phyloP scores from a whole-genome alignment of 2,329 filamentous ascomycete species.

The Aureobasidium pullulans region DNA sequence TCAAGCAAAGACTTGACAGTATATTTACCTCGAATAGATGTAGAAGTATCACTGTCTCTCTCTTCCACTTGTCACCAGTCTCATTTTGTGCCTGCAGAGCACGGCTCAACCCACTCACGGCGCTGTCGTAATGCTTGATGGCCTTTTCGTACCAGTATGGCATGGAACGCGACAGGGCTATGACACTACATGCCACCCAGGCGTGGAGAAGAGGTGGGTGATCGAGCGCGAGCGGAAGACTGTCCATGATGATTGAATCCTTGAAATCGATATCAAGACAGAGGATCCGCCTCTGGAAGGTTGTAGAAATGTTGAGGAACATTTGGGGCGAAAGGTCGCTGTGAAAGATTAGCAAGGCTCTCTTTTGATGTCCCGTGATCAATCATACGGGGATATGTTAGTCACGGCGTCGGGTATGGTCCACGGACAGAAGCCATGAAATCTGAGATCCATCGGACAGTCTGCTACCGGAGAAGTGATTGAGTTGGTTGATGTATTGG shows the following conservation, averaged over 20 bases:
- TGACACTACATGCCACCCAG: slow-evolving; percentile 17
- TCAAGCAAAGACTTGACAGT: no score
- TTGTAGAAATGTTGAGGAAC: slow-evolving; percentile 12
- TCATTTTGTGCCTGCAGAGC: not conserved
- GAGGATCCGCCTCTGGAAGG: slow-evolving; percentile 17
- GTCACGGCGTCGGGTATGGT: slow-evolving; percentile 1
- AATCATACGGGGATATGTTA: not conserved
- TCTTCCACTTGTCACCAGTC: slow-evolving; percentile 14
- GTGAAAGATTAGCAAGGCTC: not conserved
- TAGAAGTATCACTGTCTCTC: slow-evolving; percentile 17
- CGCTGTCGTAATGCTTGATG: slow-evolving; percentile 18
- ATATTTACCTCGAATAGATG: slow-evolving; percentile 17
- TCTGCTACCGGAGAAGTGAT: no score
- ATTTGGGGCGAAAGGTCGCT: slow-evolving; percentile 14
- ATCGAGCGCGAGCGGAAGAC: slow-evolving; percentile 13
- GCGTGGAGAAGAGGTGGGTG: slow-evolving; percentile 18
- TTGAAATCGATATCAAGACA: slow-evolving; percentile 14
- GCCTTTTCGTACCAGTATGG: slow-evolving; percentile 14
- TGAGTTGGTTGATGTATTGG: not conserved
- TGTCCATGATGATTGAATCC: slow-evolving; percentile 14
- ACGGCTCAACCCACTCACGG: slow-evolving; percentile 11
- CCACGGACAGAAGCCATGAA: not conserved
- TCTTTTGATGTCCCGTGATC: not conserved
- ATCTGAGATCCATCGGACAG: not conserved
- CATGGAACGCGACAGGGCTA: slow-evolving; percentile 7